Conservation (phyloP, 1,139 yeast species). For the Sugiyamaella pinicola region DNA sequence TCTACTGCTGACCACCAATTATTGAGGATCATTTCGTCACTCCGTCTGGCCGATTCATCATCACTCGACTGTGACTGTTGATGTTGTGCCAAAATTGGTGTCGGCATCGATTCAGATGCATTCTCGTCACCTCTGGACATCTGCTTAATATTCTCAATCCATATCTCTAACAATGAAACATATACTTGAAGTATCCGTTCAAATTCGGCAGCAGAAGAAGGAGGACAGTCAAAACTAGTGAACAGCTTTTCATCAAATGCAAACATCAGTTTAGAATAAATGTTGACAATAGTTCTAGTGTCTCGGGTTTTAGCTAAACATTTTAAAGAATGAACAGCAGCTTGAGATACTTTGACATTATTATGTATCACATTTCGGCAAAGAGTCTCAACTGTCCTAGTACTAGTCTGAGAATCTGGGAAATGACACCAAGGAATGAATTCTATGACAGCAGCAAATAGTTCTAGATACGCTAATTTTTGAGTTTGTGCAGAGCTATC, state of each 20-base stretch:
- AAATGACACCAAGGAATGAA: conserved; percentile 69
- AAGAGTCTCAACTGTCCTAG: conserved; percentile 69
- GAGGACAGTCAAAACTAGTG: conserved; percentile 50
- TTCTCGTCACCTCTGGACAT: conserved; percentile 30
- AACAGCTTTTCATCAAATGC: conserved; percentile 62
- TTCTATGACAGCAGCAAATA: conserved; percentile 71
- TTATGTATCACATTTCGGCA: conserved; percentile 76
- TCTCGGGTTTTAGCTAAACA: conserved; percentile 67
- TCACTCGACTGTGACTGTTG: conserved; percentile 28
- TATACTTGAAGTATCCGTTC: conserved; percentile 66
- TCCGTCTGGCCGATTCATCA: conserved; percentile 45
- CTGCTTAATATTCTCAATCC: conserved; percentile 67
- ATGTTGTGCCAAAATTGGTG: not conserved
- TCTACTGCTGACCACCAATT: conserved; percentile 81
- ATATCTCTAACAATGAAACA: conserved; percentile 73
- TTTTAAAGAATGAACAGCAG: conserved; percentile 65
- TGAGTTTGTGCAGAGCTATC: conserved; percentile 45
- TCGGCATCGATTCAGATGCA: not conserved
- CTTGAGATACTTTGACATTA: conserved; percentile 59
- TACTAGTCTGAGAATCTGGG: conserved; percentile 55
- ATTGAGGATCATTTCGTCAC: conserved; percentile 76
- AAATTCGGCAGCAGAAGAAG: conserved; percentile 55
- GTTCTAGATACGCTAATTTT: conserved; percentile 51
- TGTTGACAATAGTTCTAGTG: conserved; percentile 69
- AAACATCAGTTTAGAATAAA: conserved; percentile 79